A percentile compares a stretch with the other conserved stretches of the same genome.
Conservation (phyloP, 2,329 filamentous ascomycete species). For the Trichoderma atroviride region DNA sequence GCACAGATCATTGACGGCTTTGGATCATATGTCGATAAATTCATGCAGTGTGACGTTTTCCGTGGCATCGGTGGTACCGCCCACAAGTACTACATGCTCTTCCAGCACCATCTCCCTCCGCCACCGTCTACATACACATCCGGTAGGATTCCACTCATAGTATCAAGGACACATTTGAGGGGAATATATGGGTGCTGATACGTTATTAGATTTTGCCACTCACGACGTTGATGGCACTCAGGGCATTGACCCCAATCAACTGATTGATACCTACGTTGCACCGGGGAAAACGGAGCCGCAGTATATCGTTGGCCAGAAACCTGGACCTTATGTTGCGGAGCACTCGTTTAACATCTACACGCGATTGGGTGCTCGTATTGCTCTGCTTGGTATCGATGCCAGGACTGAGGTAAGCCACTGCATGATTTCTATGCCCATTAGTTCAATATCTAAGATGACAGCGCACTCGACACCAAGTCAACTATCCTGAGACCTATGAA, state of each 20-base stretch:
- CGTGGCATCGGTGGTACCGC: slow-evolving; percentile 87
- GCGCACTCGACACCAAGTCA: slow-evolving; percentile 90
- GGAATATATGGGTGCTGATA: not conserved
- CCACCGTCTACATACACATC: slow-evolving; percentile 85
- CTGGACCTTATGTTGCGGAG: slow-evolving; percentile 88
- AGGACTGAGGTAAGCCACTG: slow-evolving; percentile 72
- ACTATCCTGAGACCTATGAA: slow-evolving; percentile 90
- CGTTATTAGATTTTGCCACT: slow-evolving; percentile 21
- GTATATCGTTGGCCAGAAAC: slow-evolving; percentile 76
- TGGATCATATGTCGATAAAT: slow-evolving; percentile 89
- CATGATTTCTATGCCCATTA: not conserved
- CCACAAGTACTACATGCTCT: slow-evolving; percentile 97
- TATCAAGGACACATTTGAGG: slow-evolving; percentile 39
- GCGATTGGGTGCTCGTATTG: slow-evolving; percentile 77
- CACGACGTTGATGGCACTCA: slow-evolving; percentile 43
- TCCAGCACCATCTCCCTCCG: slow-evolving; percentile 90
- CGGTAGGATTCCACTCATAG: slow-evolving; percentile 46
- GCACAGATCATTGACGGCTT: slow-evolving; percentile 83
- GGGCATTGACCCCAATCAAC: slow-evolving; percentile 69
- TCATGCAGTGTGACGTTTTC: slow-evolving; percentile 92
- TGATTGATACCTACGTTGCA: slow-evolving; percentile 73
- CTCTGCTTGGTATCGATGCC: slow-evolving; percentile 87
- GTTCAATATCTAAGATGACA: slow-evolving; percentile 29
- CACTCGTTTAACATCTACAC: slow-evolving; percentile 86
- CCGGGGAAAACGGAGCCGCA: slow-evolving; percentile 60